Evolutionary conservation across 495 filamentous ascomycete species (phyloP).

Genomic region (Lasiosphaeria miniovina): DNA sequence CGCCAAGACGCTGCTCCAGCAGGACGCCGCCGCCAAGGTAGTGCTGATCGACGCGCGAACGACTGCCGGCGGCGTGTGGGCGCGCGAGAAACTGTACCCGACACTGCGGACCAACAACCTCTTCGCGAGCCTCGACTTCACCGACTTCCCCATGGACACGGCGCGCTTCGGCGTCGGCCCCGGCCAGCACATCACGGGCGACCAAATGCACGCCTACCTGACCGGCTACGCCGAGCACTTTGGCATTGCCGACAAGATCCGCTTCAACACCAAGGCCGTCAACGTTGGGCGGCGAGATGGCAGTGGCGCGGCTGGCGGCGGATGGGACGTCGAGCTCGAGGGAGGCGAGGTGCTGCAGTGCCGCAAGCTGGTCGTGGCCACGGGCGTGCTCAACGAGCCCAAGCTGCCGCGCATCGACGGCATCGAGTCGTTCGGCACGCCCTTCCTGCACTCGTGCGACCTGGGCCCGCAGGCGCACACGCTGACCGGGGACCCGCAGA

Average conservation of each 20-base stretch:
- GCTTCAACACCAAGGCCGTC: conserved; percentile 27
- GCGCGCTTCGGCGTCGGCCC: conserved; percentile 55
- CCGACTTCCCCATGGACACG: conserved; percentile 69
- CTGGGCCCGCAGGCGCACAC: conserved; percentile 31
- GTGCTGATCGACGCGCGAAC: conserved; percentile 45
- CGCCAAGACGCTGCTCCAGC: conserved; percentile 65
- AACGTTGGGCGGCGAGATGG: conserved; percentile 1
- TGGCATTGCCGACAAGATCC: conserved; percentile 29
- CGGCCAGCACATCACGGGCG: conserved; percentile 47
- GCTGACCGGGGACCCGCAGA: conserved; percentile 20
- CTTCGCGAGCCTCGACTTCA: conserved; percentile 64
- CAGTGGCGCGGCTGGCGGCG: neutral
- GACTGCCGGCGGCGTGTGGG: conserved; percentile 52
- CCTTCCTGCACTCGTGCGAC: conserved; percentile 61
- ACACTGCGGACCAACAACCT: conserved; percentile 60
- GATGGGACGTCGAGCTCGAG: conserved; percentile 15
- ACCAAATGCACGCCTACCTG: conserved; percentile 33
- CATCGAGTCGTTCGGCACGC: conserved; percentile 48
- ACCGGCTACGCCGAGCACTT: conserved; percentile 34
- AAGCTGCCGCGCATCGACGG: conserved; percentile 47
- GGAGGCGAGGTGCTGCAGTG: conserved; percentile 9
- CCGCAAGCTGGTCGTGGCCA: conserved; percentile 65
- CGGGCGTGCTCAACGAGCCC: conserved; percentile 64
- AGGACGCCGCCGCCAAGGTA: conserved; percentile 29
- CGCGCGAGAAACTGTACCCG: conserved; percentile 47